phyloP scores from a whole-genome alignment of 2,329 filamentous ascomycete species.

The Plectosphaerella sp. region DNA sequence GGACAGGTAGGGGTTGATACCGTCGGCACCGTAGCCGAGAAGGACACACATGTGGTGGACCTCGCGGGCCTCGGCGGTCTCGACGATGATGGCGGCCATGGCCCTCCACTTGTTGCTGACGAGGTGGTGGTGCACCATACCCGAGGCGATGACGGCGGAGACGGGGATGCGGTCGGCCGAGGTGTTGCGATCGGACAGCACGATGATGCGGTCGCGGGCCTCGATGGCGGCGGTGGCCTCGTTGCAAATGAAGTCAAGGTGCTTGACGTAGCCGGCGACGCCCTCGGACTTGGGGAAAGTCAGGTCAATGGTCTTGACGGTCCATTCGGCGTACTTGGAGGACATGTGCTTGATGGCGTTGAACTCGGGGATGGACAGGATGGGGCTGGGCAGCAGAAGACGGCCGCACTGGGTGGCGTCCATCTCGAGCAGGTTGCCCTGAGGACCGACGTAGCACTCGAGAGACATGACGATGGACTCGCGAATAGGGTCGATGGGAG shows the following conservation, averaged over 20 bases:
- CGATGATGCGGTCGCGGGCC: slow-evolving; percentile 76
- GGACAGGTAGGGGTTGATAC: slow-evolving; percentile 88
- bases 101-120: slow-evolving; percentile 96
- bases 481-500: slow-evolving; percentile 93
- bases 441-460: slow-evolving; percentile 92
- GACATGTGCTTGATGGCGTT: slow-evolving; percentile 79
- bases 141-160: slow-evolving; percentile 81
- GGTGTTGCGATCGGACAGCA: slow-evolving; percentile 85
- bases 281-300: slow-evolving; percentile 88
- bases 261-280: slow-evolving; percentile 76
- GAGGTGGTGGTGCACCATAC: slow-evolving; percentile 92
- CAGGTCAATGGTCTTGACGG: slow-evolving; percentile 83
- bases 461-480: slow-evolving; percentile 98
- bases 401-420: slow-evolving; percentile 83
- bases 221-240: slow-evolving; percentile 81
- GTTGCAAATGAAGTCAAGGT: slow-evolving; percentile 84
- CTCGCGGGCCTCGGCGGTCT: slow-evolving; percentile 93
- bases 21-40: slow-evolving; percentile 91
- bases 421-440: slow-evolving; percentile 94
- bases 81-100: slow-evolving; percentile 78
- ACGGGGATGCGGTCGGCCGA: slow-evolving; percentile 79
- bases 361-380: slow-evolving; percentile 86
- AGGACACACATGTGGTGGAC: slow-evolving; percentile 99
- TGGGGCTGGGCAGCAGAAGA: slow-evolving; percentile 80
- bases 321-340: slow-evolving; percentile 71